Conservation (phyloP, 2,329 filamentous ascomycete species). For the Corinectria fuckeliana region DNA sequence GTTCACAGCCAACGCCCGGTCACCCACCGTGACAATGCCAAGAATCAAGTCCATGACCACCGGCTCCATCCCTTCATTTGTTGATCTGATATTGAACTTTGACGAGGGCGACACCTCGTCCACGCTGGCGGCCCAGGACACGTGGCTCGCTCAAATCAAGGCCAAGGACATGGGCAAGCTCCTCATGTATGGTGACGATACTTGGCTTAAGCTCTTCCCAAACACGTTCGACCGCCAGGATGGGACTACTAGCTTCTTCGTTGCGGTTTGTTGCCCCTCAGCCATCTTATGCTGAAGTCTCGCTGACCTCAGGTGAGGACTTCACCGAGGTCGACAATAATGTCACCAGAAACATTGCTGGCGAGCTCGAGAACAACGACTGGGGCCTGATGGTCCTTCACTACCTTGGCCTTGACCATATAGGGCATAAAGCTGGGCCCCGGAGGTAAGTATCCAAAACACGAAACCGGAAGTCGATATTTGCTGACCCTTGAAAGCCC, state of each 20-base stretch:
- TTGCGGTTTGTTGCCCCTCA: constrained; percentile 73
- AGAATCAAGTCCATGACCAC: constrained; percentile 97
- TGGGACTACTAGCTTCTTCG: constrained; percentile 97
- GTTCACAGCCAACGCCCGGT: constrained; percentile 94
- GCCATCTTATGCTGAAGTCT: neutral
- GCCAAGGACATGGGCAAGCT: constrained; percentile 74
- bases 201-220: constrained; percentile 97
- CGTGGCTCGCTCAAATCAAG: constrained; percentile 94
- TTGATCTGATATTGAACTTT: constrained; percentile 96
- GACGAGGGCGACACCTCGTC: constrained; percentile 93
- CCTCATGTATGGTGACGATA: constrained; percentile 97
- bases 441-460: constrained; percentile 61
- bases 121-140: constrained; percentile 86
- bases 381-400: constrained; percentile 96
- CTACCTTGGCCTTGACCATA: constrained; percentile 95
- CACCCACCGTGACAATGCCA: constrained; percentile 98
- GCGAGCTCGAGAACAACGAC: constrained; percentile 77
- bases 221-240: constrained; percentile 85
- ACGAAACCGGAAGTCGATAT: neutral
- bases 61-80: constrained; percentile 95
- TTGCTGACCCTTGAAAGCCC: constrained; percentile 57
- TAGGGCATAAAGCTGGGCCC: constrained; percentile 94
- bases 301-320: constrained; percentile 63
- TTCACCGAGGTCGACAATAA: constrained; percentile 98
- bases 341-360: constrained; percentile 86